Conservation (phyloP, 2,329 filamentous ascomycete genomes). For the Xylariaceae sp. region DNA sequence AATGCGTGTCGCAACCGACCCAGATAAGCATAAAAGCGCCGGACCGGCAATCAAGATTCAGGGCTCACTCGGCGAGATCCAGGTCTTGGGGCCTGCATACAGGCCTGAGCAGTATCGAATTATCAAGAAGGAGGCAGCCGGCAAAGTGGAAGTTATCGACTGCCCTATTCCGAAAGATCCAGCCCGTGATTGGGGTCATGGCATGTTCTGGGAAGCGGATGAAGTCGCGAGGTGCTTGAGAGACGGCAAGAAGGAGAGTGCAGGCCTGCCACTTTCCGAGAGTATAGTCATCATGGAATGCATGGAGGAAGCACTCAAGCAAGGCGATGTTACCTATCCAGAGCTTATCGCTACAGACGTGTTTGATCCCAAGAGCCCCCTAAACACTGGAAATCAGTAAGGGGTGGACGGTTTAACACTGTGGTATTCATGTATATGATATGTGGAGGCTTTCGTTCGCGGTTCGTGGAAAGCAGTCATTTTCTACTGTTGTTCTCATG, state of each 20-base stretch:
- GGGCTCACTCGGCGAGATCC: slow-evolving; percentile 77
- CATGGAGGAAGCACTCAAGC: slow-evolving; percentile 55
- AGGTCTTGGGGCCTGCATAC: slow-evolving; percentile 71
- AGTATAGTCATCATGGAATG: slow-evolving; percentile 81
- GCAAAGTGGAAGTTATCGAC: slow-evolving; percentile 49
- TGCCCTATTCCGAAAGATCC: slow-evolving; percentile 53
- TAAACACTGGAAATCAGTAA: slow-evolving; percentile 46
- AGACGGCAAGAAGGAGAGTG: slow-evolving; percentile 75
- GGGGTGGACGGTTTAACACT: not conserved
- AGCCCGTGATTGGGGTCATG: slow-evolving; percentile 60
- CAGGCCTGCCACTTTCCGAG: slow-evolving; percentile 68
- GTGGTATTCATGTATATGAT: no score
- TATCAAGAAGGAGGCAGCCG: slow-evolving; percentile 51
- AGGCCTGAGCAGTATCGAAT: slow-evolving; percentile 65
- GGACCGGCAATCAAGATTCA: slow-evolving; percentile 75
- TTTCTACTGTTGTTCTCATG: no score
- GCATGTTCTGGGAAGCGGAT: slow-evolving; percentile 89
- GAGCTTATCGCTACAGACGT: slow-evolving; percentile 56
- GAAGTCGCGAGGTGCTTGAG: slow-evolving; percentile 72
- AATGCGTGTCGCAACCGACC: slow-evolving; percentile 60
- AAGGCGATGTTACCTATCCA: slow-evolving; percentile 54
- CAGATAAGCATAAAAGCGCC: slow-evolving; percentile 57
- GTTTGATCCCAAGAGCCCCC: slow-evolving; percentile 58
- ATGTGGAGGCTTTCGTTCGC: no score
- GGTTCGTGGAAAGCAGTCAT: no score